These are phyloP conservation scores for Leccinum sublutescens DNA, from an alignment of 768 basidiomycete species.

Conservation along the genomic window DNA sequence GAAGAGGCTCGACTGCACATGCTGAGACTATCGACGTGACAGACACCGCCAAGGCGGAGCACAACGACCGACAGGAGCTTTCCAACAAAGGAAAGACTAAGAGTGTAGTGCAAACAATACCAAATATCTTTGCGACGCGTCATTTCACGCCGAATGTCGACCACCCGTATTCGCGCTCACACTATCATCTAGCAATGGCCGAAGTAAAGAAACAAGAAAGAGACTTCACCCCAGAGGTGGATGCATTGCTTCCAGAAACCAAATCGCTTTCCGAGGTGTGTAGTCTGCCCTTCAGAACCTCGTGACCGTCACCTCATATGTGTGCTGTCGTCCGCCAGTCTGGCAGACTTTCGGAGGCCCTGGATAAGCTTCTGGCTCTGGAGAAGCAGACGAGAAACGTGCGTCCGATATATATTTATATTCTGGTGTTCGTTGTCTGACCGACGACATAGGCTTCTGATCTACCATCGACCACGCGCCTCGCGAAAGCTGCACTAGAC, in stretches of 20 bases:
- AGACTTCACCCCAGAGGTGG: constrained; percentile 85
- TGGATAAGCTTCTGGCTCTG: constrained; percentile 84
- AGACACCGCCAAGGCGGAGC: background rate
- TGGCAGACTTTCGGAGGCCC: constrained; percentile 77
- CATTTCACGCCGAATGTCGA: constrained; percentile 35
- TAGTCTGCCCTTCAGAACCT: background rate
- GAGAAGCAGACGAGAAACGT: constrained; percentile 99
- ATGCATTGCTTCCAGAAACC: constrained; percentile 68
- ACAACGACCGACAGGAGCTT: constrained; percentile 19
- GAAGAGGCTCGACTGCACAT: constrained; percentile 30
- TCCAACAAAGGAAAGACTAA: constrained; percentile 17
- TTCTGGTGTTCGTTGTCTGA: background rate
- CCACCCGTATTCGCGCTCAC: constrained; percentile 41
- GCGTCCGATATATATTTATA: constrained; percentile 20
- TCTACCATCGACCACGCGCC: constrained; percentile 83
- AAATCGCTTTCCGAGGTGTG: constrained; percentile 69
- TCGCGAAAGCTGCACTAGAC: constrained; percentile 71
- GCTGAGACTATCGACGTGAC: constrained; percentile 14
- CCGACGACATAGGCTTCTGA: constrained; percentile 75
- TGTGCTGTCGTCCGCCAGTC: constrained; percentile 44
- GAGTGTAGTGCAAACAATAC: constrained; percentile 31
- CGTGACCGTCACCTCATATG: constrained; percentile 8
- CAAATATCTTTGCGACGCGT: constrained; percentile 65
- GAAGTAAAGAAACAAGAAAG: constrained; percentile 83
- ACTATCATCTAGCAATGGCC: constrained; percentile 57